Evolutionary conservation across 2,329 filamentous ascomycete genomes (phyloP), one percentile per base, ranked within the genome.

Genomic region (Pseudomassariella vexata): DNA sequence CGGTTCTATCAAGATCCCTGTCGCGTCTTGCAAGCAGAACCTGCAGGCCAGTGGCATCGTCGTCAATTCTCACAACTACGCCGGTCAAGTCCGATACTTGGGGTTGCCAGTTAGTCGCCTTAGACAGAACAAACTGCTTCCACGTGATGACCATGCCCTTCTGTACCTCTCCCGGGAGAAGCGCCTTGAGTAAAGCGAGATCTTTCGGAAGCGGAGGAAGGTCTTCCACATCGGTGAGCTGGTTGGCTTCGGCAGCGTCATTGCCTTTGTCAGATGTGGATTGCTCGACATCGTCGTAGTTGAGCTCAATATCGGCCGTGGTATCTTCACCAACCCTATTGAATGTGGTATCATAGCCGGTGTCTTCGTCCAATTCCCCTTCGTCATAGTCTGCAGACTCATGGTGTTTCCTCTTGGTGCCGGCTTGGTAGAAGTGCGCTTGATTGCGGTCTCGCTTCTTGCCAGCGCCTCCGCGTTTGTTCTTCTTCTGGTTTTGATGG

Each of bases 1-100:
- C 63, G 32, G 69, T 73, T 38, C 65, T 53, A 33, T 73, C 68
- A 5, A 68, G 57, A 9, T 70, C 58, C 28, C 81, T 64, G 49
- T 94, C 84, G 18, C 84, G 73, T 39, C 70, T 70, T 3, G 87
- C 85, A 3, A 94, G 68, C 9, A 70, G 65, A 5, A 94, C 60
- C 15, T 69, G 63, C 11, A 94, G 52, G 0, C 51, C 40, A 2
- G 50, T 60, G 4, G 60, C 67, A 29, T 74, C 66, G 1, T 74
- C 69, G 14, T 66, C 60, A 1, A 76, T 55, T 2, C 67, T 62
- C n/a, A 77, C 63, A 5, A 88, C 62, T 18, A 82, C 56, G 1
- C 79, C 88, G 0, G 85, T 86, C 35, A 83, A 73, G 1, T 69
- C 61, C 3, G 67, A 67, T 9, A 85, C 55, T 37, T 74, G 66